Conservation (phyloP, 306 rosid genomes). For the Cicer pinnatifidum region DNA sequence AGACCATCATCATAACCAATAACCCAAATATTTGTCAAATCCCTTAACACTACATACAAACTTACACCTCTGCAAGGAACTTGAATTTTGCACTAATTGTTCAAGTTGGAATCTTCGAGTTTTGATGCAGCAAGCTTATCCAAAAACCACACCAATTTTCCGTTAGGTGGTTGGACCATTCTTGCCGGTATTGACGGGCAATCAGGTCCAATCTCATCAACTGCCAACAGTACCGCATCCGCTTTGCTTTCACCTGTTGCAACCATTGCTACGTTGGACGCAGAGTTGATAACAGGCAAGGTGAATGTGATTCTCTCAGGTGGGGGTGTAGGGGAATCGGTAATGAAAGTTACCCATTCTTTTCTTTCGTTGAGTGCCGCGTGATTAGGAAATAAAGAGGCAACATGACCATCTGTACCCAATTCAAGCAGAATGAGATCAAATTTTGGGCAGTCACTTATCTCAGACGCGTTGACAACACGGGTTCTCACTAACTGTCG, state of each 20-base stretch:
- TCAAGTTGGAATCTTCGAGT: conserved; percentile 64
- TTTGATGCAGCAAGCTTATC: conserved; percentile 85
- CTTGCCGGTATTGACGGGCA: conserved; percentile 65
- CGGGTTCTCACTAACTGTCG: conserved; percentile 95
- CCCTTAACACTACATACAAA: conserved; percentile 66
- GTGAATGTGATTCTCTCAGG: conserved; percentile 98
- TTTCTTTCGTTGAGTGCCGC: conserved; percentile 68
- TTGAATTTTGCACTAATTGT: conserved; percentile 51
- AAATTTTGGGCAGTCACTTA: conserved; percentile 90
- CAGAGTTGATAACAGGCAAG: conserved; percentile 93
- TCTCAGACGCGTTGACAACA: conserved; percentile 72
- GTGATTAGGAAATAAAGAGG: conserved; percentile 84
- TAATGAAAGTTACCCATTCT: conserved; percentile 90
- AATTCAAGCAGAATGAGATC: conserved; percentile 93
- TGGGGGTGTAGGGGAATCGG: conserved; percentile 94
- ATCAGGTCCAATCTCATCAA: conserved; percentile 60
- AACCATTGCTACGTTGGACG: conserved; percentile 80
- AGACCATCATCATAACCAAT: conserved; percentile 47
- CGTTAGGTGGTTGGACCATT: conserved; percentile 76
- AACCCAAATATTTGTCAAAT: conserved; percentile 47
- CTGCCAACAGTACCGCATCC: conserved; percentile 71
- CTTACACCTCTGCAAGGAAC: conserved; percentile 50
- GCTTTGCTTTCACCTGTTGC: conserved; percentile 79
- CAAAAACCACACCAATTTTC: conserved; percentile 94
- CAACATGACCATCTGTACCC: conserved; percentile 92